Base-by-base conservation (phyloP, 2,329 filamentous ascomycete species). In the Hymenoscyphus fraxineus region DNA sequence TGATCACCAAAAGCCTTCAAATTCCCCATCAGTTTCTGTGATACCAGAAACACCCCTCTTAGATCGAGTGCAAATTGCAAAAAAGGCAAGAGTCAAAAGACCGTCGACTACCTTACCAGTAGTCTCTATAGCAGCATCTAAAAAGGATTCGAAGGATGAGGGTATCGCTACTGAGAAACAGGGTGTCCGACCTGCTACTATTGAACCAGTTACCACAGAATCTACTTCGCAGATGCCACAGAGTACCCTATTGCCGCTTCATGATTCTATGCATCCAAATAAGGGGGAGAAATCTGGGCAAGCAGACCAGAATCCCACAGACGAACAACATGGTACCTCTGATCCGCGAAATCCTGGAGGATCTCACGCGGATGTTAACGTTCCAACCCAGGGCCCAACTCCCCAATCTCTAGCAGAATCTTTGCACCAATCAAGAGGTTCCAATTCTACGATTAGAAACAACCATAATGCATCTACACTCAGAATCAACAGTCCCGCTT, bases 81-180 rank as follows among this genome's bases (percentile, higher is more conserved):
- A 69, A 38, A 54, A 47, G 32, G 70, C 70, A 58, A 70, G 70
- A 22, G 65, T 74, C 41, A 71, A 68, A 64, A 67, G 67, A 19
- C 69, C 68, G 38, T 61, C 68, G 35, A 72, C 70, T 32, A 69
- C 67, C 35, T 41, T 70, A 40, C 70, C 70, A 19, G 22, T 70
- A 6, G 51, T 62, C 44, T 41, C 12, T 6, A 4, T 32, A 41
- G 1, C 7, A 10, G 51, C 35, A 62, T 22, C 40, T 22, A 19
- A 16, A 64, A 32, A 51, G 31, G 31, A 15, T 27, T 1, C 56
- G 58, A 39, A 57, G 54, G 32, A 15, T 15, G 41, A 39, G 56
- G 27, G 58, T 27, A 4, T 15, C 13, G 44, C 12, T 47, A 6
- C 22, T 22, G 13, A 35, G 47, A 15, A 22, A 38, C 19, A 44